Percentiles rank a stretch among this genome's conserved stretches.
Evolutionary conservation across 306 rosid species (phyloP).

Genomic region (Lablab purpureus): DNA sequence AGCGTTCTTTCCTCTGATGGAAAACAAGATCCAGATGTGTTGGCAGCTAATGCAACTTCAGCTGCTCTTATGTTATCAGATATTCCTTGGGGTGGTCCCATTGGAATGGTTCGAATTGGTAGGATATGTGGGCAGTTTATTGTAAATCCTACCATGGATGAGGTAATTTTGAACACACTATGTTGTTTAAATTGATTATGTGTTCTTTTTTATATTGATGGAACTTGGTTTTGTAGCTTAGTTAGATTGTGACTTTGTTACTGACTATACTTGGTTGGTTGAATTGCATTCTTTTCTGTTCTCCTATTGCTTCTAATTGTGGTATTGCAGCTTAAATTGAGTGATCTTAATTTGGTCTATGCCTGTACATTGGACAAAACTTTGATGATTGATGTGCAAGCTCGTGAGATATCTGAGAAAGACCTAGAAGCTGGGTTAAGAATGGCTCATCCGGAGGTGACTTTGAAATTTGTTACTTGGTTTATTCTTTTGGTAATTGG

Average conservation of each 20-base stretch:
- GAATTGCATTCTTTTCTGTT: conserved; percentile 24
- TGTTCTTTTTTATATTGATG: not conserved
- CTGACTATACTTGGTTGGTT: conserved; percentile 19
- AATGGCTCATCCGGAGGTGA: conserved; percentile 93
- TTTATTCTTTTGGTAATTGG: conserved; percentile 2
- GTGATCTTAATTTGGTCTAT: conserved; percentile 95
- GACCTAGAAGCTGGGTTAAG: conserved; percentile 92
- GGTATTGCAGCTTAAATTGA: conserved; percentile 78
- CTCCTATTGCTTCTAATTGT: conserved; percentile 42
- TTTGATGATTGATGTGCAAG: conserved; percentile 97
- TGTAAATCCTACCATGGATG: conserved; percentile 91
- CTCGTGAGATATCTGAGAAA: conserved; percentile 88
- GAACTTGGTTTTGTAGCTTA: conserved; percentile 1
- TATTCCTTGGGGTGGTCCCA: conserved; percentile 99
- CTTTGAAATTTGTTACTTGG: conserved; percentile 42
- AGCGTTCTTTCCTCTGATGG: conserved; percentile 95
- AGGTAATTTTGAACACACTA: conserved; percentile 58
- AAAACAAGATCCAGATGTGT: conserved; percentile 88
- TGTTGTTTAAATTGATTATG: not conserved
- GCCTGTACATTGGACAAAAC: conserved; percentile 96
- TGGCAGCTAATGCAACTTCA: conserved; percentile 92
- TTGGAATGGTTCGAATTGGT: conserved; percentile 91
- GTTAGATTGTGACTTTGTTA: conserved; percentile 18
- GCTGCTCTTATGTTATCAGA: conserved; percentile 98
- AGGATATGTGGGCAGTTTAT: conserved; percentile 80